A percentile compares a stretch with the other conserved stretches of the same genome.
Evolutionary conservation across 257 asterid species (phyloP).

Genomic region (Solanum bulbocastanum): DNA sequence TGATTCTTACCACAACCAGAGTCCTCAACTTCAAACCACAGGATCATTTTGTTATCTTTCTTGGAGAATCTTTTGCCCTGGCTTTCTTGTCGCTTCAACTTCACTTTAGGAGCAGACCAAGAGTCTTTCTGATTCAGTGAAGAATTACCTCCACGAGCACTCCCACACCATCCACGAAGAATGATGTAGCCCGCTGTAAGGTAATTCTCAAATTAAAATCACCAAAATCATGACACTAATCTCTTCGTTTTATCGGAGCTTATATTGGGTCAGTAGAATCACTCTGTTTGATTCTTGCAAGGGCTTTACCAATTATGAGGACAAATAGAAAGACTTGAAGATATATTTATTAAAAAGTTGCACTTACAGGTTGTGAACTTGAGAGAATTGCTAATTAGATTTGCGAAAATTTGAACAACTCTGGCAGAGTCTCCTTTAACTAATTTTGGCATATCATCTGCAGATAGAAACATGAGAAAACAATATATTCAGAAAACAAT

Average conservation of each 20-base stretch:
- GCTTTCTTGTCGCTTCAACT: slow-evolving; percentile 28
- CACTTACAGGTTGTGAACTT: slow-evolving; percentile 80
- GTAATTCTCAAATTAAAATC: slow-evolving; percentile 5
- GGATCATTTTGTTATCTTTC: slow-evolving; percentile 47
- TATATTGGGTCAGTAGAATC: not conserved
- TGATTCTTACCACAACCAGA: slow-evolving; percentile 73
- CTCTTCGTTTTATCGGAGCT: not conserved
- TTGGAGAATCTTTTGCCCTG: slow-evolving; percentile 32
- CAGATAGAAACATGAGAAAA: slow-evolving; percentile 1
- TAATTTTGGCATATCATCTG: slow-evolving; percentile 90
- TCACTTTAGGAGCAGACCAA: slow-evolving; percentile 34
- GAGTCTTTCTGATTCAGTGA: slow-evolving; percentile 28
- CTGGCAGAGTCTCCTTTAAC: slow-evolving; percentile 88
- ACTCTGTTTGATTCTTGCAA: not conserved
- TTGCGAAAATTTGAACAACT: slow-evolving; percentile 81
- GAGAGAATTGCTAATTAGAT: slow-evolving; percentile 77
- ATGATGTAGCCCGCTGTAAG: slow-evolving; percentile 70
- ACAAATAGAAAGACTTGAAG: not conserved
- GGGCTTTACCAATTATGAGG: not conserved
- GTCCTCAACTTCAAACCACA: slow-evolving; percentile 93
- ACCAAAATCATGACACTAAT: not conserved
- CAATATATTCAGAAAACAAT: not conserved
- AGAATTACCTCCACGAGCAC: slow-evolving; percentile 16
- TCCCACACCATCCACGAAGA: slow-evolving; percentile 87
- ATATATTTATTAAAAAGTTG: not conserved